These are phyloP conservation scores for Aethionema arabicum DNA, from an alignment of 345 rosid genomes.

Conservation along the genomic window DNA sequence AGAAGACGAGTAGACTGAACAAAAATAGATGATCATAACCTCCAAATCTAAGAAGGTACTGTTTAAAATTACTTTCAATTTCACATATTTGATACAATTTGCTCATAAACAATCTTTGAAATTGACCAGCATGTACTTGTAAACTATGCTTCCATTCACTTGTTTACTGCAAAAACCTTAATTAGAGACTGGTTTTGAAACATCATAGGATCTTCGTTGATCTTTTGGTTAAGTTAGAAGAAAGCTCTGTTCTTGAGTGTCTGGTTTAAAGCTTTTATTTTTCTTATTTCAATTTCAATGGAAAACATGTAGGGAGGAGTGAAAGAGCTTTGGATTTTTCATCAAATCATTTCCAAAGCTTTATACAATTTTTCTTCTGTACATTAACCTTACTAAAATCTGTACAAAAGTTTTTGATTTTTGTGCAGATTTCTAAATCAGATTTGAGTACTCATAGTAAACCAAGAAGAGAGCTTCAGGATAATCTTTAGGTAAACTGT, in stretches of 20 bases:
- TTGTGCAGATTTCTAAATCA: constrained; percentile 34
- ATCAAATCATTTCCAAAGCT: constrained; percentile 28
- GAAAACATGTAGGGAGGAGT: constrained; percentile 30
- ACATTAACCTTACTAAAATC: constrained; percentile 30
- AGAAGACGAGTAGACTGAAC: constrained; percentile 54
- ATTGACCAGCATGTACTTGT: constrained; percentile 29
- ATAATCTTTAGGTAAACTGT: constrained; percentile 75
- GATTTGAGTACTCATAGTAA: constrained; percentile 66
- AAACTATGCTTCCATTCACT: constrained; percentile 27
- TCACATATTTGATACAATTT: constrained; percentile 33
- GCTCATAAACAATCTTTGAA: constrained; percentile 25
- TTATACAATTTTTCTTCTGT: constrained; percentile 31
- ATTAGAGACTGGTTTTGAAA: constrained; percentile 1
- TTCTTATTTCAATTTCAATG: constrained; percentile 15
- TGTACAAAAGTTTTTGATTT: constrained; percentile 29
- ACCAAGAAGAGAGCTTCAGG: constrained; percentile 89
- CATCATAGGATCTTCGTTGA: background rate
- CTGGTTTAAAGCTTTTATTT: constrained; percentile 13
- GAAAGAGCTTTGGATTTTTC: constrained; percentile 32
- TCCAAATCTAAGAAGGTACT: background rate
- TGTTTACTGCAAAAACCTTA: constrained; percentile 16
- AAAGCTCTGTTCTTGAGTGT: constrained; percentile 17
- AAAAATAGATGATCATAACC: background rate
- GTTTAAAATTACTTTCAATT: constrained; percentile 21
- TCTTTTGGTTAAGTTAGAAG: constrained; percentile 1